phyloP scores from a whole-genome alignment of 2,329 filamentous ascomycete species.

The Epicoccum nigrum region DNA sequence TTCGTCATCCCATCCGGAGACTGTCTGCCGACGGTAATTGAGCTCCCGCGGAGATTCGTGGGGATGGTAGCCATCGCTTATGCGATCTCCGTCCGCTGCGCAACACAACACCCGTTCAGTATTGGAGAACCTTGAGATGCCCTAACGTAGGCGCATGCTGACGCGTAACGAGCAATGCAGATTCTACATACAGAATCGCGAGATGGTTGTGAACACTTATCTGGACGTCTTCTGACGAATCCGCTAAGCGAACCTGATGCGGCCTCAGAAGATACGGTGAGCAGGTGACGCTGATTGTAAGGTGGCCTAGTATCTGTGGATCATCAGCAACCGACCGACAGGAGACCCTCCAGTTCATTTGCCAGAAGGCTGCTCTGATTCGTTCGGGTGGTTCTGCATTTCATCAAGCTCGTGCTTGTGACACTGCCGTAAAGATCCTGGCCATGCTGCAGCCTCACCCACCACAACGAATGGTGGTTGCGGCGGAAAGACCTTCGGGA shows the following conservation, averaged over 20 bases:
- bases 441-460: slow-evolving; percentile 19
- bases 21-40: slow-evolving; percentile 2
- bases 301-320: slow-evolving; percentile 8
- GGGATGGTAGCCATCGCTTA: neutral
- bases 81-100: slow-evolving; percentile 1
- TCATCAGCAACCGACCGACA: neutral
- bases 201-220: too few relatives aligned
- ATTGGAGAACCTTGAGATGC: too few relatives aligned
- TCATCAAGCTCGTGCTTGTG: slow-evolving; percentile 16
- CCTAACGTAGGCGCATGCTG: too few relatives aligned
- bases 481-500: slow-evolving; percentile 35
- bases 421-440: slow-evolving; percentile 27
- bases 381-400: neutral
- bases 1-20: neutral
- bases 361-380: neutral
- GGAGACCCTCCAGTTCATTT: slow-evolving; percentile 2
- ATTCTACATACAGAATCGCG: too few relatives aligned
- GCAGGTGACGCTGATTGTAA: slow-evolving; percentile 15
- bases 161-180: too few relatives aligned
- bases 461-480: slow-evolving; percentile 14
- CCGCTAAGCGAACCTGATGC: neutral
- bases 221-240: too few relatives aligned
- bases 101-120: too few relatives aligned
- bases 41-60: slow-evolving; percentile 2
- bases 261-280: slow-evolving; percentile 18